Evolutionary conservation across 495 filamentous ascomycete species (phyloP), one percentile per base, ranked within the genome.

Genomic region (Amphirosellinia nigrospora): DNA sequence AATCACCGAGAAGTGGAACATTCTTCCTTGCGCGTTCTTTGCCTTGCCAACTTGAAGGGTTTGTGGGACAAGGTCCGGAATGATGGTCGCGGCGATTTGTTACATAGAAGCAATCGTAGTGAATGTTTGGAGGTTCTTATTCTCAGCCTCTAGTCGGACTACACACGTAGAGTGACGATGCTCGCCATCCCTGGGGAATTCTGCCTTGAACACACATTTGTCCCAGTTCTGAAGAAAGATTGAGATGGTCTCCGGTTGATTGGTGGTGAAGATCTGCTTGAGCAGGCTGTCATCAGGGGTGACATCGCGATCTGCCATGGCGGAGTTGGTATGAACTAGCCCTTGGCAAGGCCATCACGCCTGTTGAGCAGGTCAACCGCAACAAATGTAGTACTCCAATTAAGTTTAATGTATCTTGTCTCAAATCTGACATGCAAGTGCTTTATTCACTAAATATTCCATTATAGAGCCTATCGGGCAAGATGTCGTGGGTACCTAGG

Each of bases 11-110:
- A 70, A 72, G 66, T 70, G 34, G 60, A 72, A 72, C 16, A 59
- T 72, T 66, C 60, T 66, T 61, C 67, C 71, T 66, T 59, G 28
- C 66, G 58, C 46, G 60, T 72, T 72, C 59, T 65, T 60, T 46
- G 67, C 71, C 36, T 41, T 70, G 36, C 71, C 66, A 28, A 65
- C 45, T 65, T 60, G 60, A 70, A 70, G 36, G 45, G 46, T 66
- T 72, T 36, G 59, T 70, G 71, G 71, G 46, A 72, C 71, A 48
- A 70, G 71, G 9, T 70, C 71, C 36, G 71, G 66, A 66, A 72
- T 61, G 11, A 72, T 66, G n/a, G 71, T 60, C 46, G n/a, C 46
- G 32, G 71, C 67, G 36, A 70, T 65, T 66, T 70, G 56, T 65
- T 72, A 60, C 67, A 72, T 65, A 66, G 67, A 2, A 46, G 60